Evolutionary conservation across 2,329 filamentous ascomycete species (phyloP).

Genomic region (Pseudogymnoascus sp.): DNA sequence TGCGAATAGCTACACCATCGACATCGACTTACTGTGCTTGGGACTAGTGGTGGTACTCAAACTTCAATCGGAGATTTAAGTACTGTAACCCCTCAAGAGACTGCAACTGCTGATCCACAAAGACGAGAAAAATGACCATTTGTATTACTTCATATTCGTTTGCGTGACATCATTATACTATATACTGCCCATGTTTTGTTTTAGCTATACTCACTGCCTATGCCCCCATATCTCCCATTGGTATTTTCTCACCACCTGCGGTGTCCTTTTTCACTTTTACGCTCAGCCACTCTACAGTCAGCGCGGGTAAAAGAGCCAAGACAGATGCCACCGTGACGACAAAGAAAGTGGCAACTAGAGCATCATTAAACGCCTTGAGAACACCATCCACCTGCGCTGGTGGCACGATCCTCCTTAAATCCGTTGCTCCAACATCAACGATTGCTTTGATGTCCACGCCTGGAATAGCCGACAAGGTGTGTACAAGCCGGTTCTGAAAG

Average conservation of each 20-base stretch:
- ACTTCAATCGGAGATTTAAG: neutral
- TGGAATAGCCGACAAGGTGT: slow-evolving; percentile 29
- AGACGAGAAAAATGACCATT: neutral
- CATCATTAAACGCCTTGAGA: neutral
- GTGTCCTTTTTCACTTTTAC: neutral
- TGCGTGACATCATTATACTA: neutral
- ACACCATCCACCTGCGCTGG: neutral
- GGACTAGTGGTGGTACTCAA: too few relatives aligned
- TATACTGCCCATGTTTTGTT: neutral
- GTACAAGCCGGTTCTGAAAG: slow-evolving; percentile 39
- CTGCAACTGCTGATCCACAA: neutral
- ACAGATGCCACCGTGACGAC: neutral
- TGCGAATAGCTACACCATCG: too few relatives aligned
- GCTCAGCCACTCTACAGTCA: neutral
- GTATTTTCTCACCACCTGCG: neutral
- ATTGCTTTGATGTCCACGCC: slow-evolving; percentile 29
- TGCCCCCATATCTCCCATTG: neutral
- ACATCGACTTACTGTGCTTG: too few relatives aligned
- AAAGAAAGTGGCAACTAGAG: neutral
- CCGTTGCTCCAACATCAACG: slow-evolving; percentile 40
- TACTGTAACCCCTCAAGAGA: neutral
- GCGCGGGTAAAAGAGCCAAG: neutral
- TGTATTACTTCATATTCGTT: neutral
- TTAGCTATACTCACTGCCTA: neutral
- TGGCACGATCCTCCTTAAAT: slow-evolving; percentile 29